Conservation (phyloP, 148 eudicot species). For the Fagopyrum esculentum region DNA sequence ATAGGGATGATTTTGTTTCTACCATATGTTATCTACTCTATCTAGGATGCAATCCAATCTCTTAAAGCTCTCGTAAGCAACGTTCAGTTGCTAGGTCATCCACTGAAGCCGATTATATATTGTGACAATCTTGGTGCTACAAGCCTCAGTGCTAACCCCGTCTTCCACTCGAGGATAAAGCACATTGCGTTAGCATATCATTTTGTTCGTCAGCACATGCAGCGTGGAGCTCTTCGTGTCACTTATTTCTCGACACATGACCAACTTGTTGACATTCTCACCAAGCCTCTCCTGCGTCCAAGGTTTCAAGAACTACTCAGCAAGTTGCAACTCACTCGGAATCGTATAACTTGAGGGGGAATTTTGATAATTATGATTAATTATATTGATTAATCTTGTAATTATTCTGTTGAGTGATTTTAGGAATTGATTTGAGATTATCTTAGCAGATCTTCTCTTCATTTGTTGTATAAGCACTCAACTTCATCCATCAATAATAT, state of each 20-base stretch:
- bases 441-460: no score
- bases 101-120: slow-evolving; percentile 13
- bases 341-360: no score
- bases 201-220: slow-evolving; percentile 11
- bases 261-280: slow-evolving; percentile 15
- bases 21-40: slow-evolving; percentile 13
- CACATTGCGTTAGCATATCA: neutral
- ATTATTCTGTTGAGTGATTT: no score
- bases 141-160: slow-evolving; percentile 12
- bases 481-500: no score
- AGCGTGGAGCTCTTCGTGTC: slow-evolving; percentile 7
- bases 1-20: slow-evolving; percentile 5
- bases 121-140: slow-evolving; percentile 9
- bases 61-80: slow-evolving; percentile 14
- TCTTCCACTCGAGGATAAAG: slow-evolving; percentile 18
- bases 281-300: neutral
- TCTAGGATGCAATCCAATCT: slow-evolving; percentile 12
- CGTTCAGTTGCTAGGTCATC: slow-evolving; percentile 11
- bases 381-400: no score
- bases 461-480: no score
- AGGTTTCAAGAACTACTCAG: no score
- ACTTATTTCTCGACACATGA: neutral
- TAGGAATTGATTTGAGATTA: no score
- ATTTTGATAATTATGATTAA: no score
- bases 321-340: no score